Evolutionary conservation across 2,329 filamentous ascomycete genomes (phyloP), one percentile per base, ranked within the genome.

Genomic region (Hymenoscyphus linearis): DNA sequence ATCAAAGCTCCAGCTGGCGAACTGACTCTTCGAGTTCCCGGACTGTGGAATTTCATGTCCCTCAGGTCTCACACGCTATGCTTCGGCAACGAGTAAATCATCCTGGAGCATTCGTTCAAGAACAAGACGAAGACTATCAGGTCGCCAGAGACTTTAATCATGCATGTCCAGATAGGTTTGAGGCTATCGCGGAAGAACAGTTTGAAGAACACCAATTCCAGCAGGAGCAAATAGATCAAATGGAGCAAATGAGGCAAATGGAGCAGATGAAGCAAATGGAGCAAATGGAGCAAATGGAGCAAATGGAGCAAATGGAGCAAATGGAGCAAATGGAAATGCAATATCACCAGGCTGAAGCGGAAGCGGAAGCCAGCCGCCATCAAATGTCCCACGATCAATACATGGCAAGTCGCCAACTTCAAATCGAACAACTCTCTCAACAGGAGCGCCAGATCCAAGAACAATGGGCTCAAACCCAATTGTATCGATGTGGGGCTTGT

Each of bases 381-480:
- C 16, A 59, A 54, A 52, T 50, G 6, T 10, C 50, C 12, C 27
- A 52, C 35, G 60, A 65, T 26, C 44, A 52, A 22, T 26, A 60
- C 18, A 68, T 68, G 65, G 68, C 65, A 2, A 27, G 25, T 1
- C 61, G 59, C 2, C 68, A 69, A 60, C 53, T 61, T 2, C 36
- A 44, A 7, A 61, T 65, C 10, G 26, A 57, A 1, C 52, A 22
- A 10, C 53, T 69, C n/a, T 18, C 57, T 5, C 56, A 50, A 2
- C 9, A 57, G 4, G 66, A 69, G 27, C 60, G 60, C 13, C 31
- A 56, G 3, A 40, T 60, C 25, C 67, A 69, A 64, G 66, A 70
- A 22, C 7, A 47, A 25, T 69, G 67, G 67, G 67, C 62, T 0
- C 55, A 57, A 26, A 7, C 27, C 13, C 56, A 53, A 0, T 60